Evolutionary conservation across 306 rosid genomes (phyloP), one percentile per base, ranked within the genome.

Genomic region (Cicer chorassanicum): DNA sequence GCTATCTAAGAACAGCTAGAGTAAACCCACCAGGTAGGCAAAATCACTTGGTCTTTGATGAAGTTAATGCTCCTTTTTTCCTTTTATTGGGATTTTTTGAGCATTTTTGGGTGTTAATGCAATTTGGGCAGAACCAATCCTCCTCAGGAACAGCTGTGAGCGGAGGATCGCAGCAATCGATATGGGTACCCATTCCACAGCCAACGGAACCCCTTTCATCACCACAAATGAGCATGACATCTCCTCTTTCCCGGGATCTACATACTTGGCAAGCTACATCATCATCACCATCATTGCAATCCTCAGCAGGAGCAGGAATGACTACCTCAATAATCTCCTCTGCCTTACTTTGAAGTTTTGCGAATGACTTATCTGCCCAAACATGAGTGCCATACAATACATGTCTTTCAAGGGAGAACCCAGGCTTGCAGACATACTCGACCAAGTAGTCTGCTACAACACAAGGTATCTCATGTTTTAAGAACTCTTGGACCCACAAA

Each of bases 91-190:
- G 34, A 8, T 88, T 24, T 44, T 53, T 82, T 10, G 81, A 76
- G 72, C 70, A 78, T 57, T 76, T 82, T 76, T 59, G 74, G 54
- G 82, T 78, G 36, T 15, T 19, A 66, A 68, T 80, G 77, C 99
- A 94, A 46, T 88, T 55, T 6, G 88, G 73, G 81, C 97, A 90
- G 78, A 92, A 88, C 99, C 99, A 94, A 74, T 92, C 97, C 60
- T 79, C 96, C 76, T 84, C 88, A 3, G 97, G 99, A 73, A 94
- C 56, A 51, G 61, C 70, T 56, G 81, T 18, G 9, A 92, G 86
- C 12, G 99, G 95, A 77, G 99, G 99, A 81, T 82, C 81, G 65
- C 96, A 94, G 84, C 99, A 94, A 76, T 92, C 92, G 10, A 87
- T 88, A 65, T 94, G 99, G 51, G 86, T 78, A 36, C 96, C 99